These are phyloP conservation scores for Lizonia empirigonia DNA, from an alignment of 2,329 filamentous ascomycete species.

Conservation along the genomic window DNA sequence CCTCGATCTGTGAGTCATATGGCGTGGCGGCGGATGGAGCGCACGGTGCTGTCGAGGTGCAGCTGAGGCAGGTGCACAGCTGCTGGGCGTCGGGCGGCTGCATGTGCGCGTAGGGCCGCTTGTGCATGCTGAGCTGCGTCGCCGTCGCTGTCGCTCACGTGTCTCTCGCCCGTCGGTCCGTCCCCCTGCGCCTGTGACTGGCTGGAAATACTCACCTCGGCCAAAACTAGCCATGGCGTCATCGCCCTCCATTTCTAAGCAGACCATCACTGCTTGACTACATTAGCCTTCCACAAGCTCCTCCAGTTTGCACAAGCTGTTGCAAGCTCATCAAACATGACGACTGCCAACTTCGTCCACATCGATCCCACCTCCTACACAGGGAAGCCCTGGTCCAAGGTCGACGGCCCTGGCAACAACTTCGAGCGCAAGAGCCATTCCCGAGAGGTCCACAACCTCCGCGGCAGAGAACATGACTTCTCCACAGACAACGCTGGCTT, in stretches of 20 bases:
- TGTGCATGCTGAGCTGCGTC: slow-evolving; percentile 53
- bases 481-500: slow-evolving; percentile 65
- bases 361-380: slow-evolving; percentile 61
- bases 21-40: slow-evolving; percentile 55
- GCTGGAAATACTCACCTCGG: slow-evolving; percentile 7
- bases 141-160: slow-evolving; percentile 29
- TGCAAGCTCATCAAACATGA: slow-evolving; percentile 56
- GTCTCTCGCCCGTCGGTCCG: slow-evolving; percentile 1
- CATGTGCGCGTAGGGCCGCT: slow-evolving; percentile 60
- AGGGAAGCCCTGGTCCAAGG: slow-evolving; percentile 67
- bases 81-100: slow-evolving; percentile 52
- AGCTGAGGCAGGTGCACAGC: slow-evolving; percentile 64
- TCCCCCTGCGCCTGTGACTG: slow-evolving; percentile 21
- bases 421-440: slow-evolving; percentile 56
- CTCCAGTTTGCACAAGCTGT: too few relatives aligned
- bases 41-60: slow-evolving; percentile 56
- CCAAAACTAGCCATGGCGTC: slow-evolving; percentile 26
- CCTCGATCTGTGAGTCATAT: too few relatives aligned
- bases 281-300: slow-evolving; percentile 1
- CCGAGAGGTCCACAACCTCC: slow-evolving; percentile 61
- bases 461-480: slow-evolving; percentile 58
- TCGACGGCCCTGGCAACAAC: slow-evolving; percentile 64
- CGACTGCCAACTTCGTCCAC: slow-evolving; percentile 64
- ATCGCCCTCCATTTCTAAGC: slow-evolving; percentile 34
- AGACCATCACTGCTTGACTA: slow-evolving; percentile 16